phyloP scores from a whole-genome alignment of 768 basidiomycete genomes.

The Termitomyces sp. region DNA sequence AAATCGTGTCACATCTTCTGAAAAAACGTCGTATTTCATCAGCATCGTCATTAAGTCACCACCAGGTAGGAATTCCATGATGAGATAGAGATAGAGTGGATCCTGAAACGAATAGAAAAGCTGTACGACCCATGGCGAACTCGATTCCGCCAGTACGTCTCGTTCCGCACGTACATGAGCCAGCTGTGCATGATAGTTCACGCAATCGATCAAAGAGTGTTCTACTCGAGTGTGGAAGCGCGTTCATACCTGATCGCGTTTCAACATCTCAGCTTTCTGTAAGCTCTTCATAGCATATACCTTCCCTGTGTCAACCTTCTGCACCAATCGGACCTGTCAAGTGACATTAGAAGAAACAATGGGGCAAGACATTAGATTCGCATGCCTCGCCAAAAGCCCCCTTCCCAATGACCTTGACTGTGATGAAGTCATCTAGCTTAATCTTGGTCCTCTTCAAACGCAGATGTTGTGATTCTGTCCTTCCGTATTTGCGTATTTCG shows the following conservation, averaged over 20 bases:
- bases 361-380: slow-evolving; percentile 2
- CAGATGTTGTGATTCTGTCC: slow-evolving; percentile 85
- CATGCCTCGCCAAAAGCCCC: slow-evolving; percentile 96
- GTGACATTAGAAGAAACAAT: background rate
- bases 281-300: slow-evolving; percentile 99
- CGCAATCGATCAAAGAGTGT: background rate
- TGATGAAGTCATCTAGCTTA: slow-evolving; percentile 88
- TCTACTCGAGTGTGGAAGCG: background rate
- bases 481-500: slow-evolving; percentile 83
- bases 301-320: slow-evolving; percentile 96
- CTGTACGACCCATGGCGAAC: slow-evolving; percentile 96
- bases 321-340: slow-evolving; percentile 83
- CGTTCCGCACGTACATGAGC: slow-evolving; percentile 97
- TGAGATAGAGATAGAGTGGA: slow-evolving; percentile 90
- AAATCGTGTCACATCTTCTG: slow-evolving; percentile 96
- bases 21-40: slow-evolving; percentile 99
- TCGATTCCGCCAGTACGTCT: slow-evolving; percentile 94
- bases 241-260: slow-evolving; percentile 86
- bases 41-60: slow-evolving; percentile 99
- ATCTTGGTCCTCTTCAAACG: slow-evolving; percentile 93
- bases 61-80: slow-evolving; percentile 86
- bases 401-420: slow-evolving; percentile 98
- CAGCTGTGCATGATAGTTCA: slow-evolving; percentile 49
- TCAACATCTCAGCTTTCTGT: slow-evolving; percentile 98
- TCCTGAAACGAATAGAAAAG: slow-evolving; percentile 99